These are phyloP conservation scores for Pachysolen tannophilus DNA, from an alignment of 805 yeast species.

Conservation along the genomic window DNA sequence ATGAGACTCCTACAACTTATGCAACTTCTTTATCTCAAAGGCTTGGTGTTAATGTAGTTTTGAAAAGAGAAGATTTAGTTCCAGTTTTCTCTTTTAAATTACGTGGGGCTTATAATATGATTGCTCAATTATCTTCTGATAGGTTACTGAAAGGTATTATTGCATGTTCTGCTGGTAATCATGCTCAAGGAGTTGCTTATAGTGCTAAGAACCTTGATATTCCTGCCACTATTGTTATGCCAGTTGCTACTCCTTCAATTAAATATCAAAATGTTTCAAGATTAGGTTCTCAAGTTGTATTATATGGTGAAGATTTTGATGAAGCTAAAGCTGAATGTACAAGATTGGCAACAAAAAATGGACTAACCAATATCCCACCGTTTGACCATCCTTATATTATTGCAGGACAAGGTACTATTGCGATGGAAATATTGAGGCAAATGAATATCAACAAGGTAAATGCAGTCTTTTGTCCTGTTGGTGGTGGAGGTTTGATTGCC, in stretches of 20 bases:
- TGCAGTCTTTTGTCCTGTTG: constrained; percentile 89
- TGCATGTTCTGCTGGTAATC: constrained; percentile 98
- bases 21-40: constrained; percentile 72
- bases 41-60: constrained; percentile 63
- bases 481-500: constrained; percentile 95
- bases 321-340: constrained; percentile 89
- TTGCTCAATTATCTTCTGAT: constrained; percentile 71
- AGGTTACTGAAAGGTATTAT: constrained; percentile 78
- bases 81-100: constrained; percentile 96
- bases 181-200: constrained; percentile 97
- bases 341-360: constrained; percentile 58
- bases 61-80: constrained; percentile 87
- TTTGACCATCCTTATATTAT: constrained; percentile 96
- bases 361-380: constrained; percentile 90
- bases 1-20: constrained; percentile 76
- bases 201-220: constrained; percentile 80
- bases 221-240: constrained; percentile 97
- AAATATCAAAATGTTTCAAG: constrained; percentile 88
- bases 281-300: constrained; percentile 88
- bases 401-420: constrained; percentile 99
- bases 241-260: constrained; percentile 92
- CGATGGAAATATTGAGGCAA: constrained; percentile 87
- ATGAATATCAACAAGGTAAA: constrained; percentile 64
- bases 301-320: constrained; percentile 91
- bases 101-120: constrained; percentile 97